Base-by-base conservation (phyloP, 495 filamentous ascomycete species). In the Collariella sp. region DNA sequence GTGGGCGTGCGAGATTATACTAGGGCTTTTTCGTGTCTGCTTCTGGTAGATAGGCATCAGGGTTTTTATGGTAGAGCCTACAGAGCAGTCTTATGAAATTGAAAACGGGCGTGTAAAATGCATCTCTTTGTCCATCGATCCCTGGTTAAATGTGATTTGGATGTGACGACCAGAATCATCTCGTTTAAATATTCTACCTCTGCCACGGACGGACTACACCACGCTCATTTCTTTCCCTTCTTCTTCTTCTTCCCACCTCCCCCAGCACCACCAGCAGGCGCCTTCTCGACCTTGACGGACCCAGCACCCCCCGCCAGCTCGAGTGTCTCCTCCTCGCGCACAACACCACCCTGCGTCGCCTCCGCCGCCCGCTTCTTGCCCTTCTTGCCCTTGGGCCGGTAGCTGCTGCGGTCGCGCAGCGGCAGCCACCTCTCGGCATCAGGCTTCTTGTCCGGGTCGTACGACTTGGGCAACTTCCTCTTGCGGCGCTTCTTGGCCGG, bases 341-440 rank as follows among this genome's bases (percentile, higher is more conserved):
- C 83, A 36, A 82, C 69, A 34, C 90, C 90, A 58, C 93, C 93
- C 72, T 98, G 93, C 11, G 88, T 96, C 29, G 84, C 73, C 40
- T 86, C 87, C 23, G 78, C 80, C 15, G 79, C 83, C 65, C 82
- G 83, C 74, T 86, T 87, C 77, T 88, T 91, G 11, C 88, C 88
- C 76, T 95, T 96, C 67, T 83, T 85, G 11, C 90, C 89, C 72
- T 94, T 95, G 13, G 91, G 91, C 46, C 85, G 73, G 70, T 95
- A 99, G 40, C 79, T 84, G 57, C 87, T 94, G 15, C 93, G 78
- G 63, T 99, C 93, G 45, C 84, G 79, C 52, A 97, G 72, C 20
- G 93, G 91, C 54, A 97, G 69, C 93, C 93, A 99, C 45, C 93
- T 73, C 70, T 99, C 94, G 1, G 87, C 84, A 63, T 97, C 93